Conservation (phyloP, 495 filamentous ascomycete genomes). For the Lophiostoma macrostomum region DNA sequence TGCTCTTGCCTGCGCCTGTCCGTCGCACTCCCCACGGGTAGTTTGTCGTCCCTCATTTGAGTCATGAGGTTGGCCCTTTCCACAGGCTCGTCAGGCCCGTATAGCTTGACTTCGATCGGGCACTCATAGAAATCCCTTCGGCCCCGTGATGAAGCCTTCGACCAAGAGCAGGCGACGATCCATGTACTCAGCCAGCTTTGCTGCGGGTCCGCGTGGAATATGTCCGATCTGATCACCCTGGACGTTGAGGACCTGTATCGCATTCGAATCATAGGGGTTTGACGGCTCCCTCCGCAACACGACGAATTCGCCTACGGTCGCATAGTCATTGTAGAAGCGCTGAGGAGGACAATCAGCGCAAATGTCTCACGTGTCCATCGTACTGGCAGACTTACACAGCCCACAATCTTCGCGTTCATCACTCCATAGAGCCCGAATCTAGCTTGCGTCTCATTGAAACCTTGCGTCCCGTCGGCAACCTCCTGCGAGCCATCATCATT, state of each 20-base stretch:
- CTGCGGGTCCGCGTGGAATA: slow-evolving; percentile 61
- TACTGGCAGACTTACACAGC: too few relatives aligned
- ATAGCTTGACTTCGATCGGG: slow-evolving; percentile 65
- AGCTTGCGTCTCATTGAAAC: slow-evolving; percentile 14
- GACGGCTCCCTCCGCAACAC: slow-evolving; percentile 63
- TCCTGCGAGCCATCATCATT: slow-evolving; percentile 27
- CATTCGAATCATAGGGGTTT: slow-evolving; percentile 61
- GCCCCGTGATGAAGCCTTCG: slow-evolving; percentile 61
- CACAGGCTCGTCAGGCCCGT: slow-evolving; percentile 57
- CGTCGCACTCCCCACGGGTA: slow-evolving; percentile 50
- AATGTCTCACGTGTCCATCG: too few relatives aligned
- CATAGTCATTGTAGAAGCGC: slow-evolving; percentile 71
- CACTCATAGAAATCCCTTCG: slow-evolving; percentile 61
- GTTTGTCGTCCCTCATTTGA: slow-evolving; percentile 60
- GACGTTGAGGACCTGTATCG: slow-evolving; percentile 79
- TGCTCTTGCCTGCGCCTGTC: slow-evolving; percentile 44
- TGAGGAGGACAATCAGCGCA: too few relatives aligned
- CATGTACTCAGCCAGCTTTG: slow-evolving; percentile 72
- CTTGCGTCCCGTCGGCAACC: slow-evolving; percentile 13
- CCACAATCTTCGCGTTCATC: too few relatives aligned
- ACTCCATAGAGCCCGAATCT: slow-evolving; percentile 34
- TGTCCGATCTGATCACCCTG: slow-evolving; percentile 77
- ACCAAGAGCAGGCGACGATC: too few relatives aligned
- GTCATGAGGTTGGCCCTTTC: slow-evolving; percentile 52
- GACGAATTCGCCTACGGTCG: slow-evolving; percentile 69